Percentiles rank a stretch among this genome's conserved stretches.
Conservation (phyloP, 179 eudicot genomes). For the Actinidia arguta region DNA sequence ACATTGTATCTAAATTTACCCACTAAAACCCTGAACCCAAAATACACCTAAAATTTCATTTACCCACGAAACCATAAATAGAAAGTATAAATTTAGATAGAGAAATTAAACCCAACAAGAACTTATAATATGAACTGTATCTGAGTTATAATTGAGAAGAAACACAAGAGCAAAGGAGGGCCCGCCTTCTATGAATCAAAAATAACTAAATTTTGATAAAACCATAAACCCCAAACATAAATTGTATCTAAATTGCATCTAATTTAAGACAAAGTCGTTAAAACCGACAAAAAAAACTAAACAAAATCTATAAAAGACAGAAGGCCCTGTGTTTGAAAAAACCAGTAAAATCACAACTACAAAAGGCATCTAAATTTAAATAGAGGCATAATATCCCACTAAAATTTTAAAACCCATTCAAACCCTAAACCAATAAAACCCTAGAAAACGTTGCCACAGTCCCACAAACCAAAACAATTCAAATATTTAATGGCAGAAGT, state of each 20-base stretch:
- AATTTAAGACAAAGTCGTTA: too few species aligned
- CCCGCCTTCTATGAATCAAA: constrained; percentile 62
- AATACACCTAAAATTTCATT: background rate
- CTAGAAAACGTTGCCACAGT: background rate
- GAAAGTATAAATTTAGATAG: too few species aligned
- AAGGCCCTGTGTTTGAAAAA: too few species aligned
- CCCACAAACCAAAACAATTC: background rate
- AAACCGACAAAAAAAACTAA: too few species aligned
- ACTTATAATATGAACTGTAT: too few species aligned
- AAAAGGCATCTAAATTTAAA: too few species aligned
- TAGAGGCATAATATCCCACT: background rate
- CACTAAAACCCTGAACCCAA: constrained; percentile 7
- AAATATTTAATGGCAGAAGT: background rate
- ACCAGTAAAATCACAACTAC: too few species aligned
- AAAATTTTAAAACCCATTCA: background rate
- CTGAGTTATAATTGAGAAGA: too few species aligned
- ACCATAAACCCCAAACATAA: background rate
- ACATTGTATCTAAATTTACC: background rate
- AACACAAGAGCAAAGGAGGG: constrained; percentile 78
- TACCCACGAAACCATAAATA: background rate
- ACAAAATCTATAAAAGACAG: too few species aligned
- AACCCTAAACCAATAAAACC: background rate
- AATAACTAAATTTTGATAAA: constrained; percentile 1
- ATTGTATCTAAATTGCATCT: background rate
- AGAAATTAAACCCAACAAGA: too few species aligned